These are phyloP conservation scores for Lavandula angustifolia DNA, from an alignment of 257 asterid genomes.

Conservation along the genomic window DNA sequence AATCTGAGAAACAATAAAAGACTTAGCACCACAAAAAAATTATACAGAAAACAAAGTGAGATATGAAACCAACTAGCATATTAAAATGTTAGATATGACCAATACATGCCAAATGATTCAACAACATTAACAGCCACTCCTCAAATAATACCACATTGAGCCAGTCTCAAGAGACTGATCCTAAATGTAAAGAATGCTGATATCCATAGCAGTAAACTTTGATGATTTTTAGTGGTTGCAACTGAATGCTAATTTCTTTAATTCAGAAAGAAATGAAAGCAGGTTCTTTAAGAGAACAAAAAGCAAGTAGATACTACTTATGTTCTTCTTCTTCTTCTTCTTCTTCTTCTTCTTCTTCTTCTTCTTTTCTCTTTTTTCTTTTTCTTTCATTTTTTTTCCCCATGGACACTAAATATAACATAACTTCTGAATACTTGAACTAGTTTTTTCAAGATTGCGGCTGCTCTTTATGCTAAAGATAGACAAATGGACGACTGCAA, in stretches of 20 bases:
- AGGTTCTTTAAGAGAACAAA: background rate
- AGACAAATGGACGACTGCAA: constrained; percentile 3
- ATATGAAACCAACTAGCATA: background rate
- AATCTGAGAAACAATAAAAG: background rate
- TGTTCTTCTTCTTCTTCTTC: constrained; percentile 10
- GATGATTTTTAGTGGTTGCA: constrained; percentile 2
- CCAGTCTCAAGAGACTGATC: background rate
- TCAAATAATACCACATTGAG: background rate
- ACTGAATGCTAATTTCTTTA: constrained; percentile 11
- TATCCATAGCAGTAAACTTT: background rate
- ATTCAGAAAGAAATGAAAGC: constrained; percentile 16
- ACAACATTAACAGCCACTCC: background rate
- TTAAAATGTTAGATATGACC: background rate
- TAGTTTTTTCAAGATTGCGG: constrained; percentile 19
- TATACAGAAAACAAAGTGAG: constrained; percentile 5
- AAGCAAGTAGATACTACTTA: too few relatives aligned
- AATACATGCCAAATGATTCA: background rate
- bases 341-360: too few relatives aligned
- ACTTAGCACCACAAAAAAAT: constrained; percentile 2
- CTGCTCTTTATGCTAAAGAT: background rate
- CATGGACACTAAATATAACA: background rate
- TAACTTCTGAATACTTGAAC: constrained; percentile 21
- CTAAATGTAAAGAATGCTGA: background rate
- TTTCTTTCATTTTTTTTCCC: too few relatives aligned
- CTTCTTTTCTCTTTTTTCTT: too few relatives aligned